Evolutionary conservation across 2,329 filamentous ascomycete species (phyloP).

Genomic region (Hypoxylon sp.): DNA sequence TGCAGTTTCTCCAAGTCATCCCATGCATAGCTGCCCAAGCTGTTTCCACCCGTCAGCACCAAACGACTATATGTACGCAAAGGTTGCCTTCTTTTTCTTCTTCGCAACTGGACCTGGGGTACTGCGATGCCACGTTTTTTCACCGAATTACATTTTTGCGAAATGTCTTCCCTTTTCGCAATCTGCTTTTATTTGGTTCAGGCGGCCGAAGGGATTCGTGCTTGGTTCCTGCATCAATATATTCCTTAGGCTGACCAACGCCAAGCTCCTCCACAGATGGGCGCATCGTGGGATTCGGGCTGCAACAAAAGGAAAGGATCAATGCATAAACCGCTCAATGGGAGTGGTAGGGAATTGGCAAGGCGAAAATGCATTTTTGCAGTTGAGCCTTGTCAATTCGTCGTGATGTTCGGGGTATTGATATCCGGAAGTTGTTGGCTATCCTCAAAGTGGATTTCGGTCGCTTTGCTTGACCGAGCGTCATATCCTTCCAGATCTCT

Average conservation of each 20-base stretch:
- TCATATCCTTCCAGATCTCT: constrained; percentile 31
- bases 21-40: constrained; percentile 46
- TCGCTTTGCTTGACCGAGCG: constrained; percentile 31
- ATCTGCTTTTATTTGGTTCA: constrained; percentile 21
- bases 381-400: constrained; percentile 33
- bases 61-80: constrained; percentile 44
- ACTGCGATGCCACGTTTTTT: constrained; percentile 36
- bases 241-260: constrained; percentile 30
- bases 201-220: constrained; percentile 25
- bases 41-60: constrained; percentile 34
- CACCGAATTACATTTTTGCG: constrained; percentile 32
- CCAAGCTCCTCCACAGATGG: constrained; percentile 27
- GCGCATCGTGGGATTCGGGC: constrained; percentile 32
- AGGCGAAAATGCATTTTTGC: constrained; percentile 23
- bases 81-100: constrained; percentile 42
- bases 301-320: constrained; percentile 19
- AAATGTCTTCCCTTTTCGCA: constrained; percentile 19
- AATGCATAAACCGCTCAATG: constrained; percentile 31
- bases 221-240: constrained; percentile 34
- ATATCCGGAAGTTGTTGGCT: constrained; percentile 18
- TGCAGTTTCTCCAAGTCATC: constrained; percentile 33
- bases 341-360: constrained; percentile 9
- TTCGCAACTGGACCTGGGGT: constrained; percentile 31
- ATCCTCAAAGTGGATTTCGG: constrained; percentile 39
- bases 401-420: constrained; percentile 22